Base-by-base conservation (phyloP, 495 filamentous ascomycete species). In the Parmelia sp. region DNA sequence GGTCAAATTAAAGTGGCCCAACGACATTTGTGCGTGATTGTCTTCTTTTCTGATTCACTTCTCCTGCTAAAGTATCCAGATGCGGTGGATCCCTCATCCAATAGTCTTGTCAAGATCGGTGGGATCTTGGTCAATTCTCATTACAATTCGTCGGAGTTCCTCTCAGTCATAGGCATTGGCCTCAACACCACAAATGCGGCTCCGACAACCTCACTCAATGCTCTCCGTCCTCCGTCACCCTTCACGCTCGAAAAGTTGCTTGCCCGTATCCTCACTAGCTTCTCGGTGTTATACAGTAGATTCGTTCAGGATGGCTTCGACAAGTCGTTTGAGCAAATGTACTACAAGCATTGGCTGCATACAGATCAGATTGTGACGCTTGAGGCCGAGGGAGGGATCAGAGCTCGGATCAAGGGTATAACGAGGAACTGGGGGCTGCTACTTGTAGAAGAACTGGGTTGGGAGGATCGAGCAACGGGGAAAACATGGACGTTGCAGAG, bases 1-100 rank as follows among this genome's bases (percentile, higher is more conserved):
- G 12, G 84, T 97, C 44, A 91, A 90, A 73, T 72, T 98, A 40
- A 98, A 98, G 75, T 98, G 94, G 94, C 94, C 94, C 11, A 98
- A 98, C 66, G 94, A 98, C 72, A 90, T 98, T 65, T 97, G 77
- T 83, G 72, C 47, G 73, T 62, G 29, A 44, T 17, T 21, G 12
- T 27, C 31, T 45, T n/a, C 31, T 29, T 15, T 33, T 17, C 19
- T n/a, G 25, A 44, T n/a, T n/a, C 29, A 15, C 9, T 3, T 33
- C 49, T 60, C 14, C 15, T 53, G 29, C 58, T 65, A 36, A 68
- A n/a, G 15, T 35, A 19, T 29, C 25, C 19, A 87, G 84, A 92
- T 72, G 92, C 90, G 0, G 78, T 83, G 15, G 90, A 92, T 70
- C 91, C 91, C 3, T 75, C 77, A 35, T 75, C 83, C 36, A 80